phyloP scores from a whole-genome alignment of 768 basidiomycete species.

The Amanita thiersii region DNA sequence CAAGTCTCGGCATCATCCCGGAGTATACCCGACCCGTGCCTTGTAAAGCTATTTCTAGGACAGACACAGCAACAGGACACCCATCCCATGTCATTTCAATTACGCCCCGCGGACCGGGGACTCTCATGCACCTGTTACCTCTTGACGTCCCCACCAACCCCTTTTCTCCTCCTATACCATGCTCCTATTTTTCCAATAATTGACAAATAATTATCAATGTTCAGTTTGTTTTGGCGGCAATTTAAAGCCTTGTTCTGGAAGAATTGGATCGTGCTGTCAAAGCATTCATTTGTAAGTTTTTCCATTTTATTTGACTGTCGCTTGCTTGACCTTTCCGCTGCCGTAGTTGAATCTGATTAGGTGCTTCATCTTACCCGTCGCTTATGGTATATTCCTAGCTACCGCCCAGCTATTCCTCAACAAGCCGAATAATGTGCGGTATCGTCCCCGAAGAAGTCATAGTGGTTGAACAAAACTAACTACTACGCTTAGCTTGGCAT shows the following conservation, averaged over 20 bases:
- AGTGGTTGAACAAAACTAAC: background rate
- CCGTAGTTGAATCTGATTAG: slow-evolving; percentile 50
- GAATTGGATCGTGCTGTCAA: slow-evolving; percentile 67
- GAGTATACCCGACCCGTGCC: too few relatives aligned
- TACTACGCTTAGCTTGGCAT: slow-evolving; percentile 47
- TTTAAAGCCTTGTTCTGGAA: slow-evolving; percentile 56
- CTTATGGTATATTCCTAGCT: slow-evolving; percentile 60
- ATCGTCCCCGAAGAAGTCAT: background rate
- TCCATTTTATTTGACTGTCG: slow-evolving; percentile 1
- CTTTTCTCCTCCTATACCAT: background rate
- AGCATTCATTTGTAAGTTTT: slow-evolving; percentile 49
- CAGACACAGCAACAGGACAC: too few relatives aligned
- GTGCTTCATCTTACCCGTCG: slow-evolving; percentile 57
- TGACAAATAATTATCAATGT: background rate
- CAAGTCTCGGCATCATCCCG: too few relatives aligned
- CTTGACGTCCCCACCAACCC: background rate
- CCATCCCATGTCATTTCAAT: too few relatives aligned
- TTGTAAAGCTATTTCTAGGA: too few relatives aligned
- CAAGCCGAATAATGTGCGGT: slow-evolving; percentile 53
- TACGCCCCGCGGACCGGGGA: too few relatives aligned
- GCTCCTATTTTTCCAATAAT: too few relatives aligned
- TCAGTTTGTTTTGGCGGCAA: slow-evolving; percentile 49
- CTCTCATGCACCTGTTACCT: too few relatives aligned
- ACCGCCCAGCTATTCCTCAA: slow-evolving; percentile 53
- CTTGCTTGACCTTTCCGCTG: background rate